Evolutionary conservation across 257 asterid species (phyloP), one percentile per base, ranked within the genome.

Genomic region (Penstemon davidsonii): DNA sequence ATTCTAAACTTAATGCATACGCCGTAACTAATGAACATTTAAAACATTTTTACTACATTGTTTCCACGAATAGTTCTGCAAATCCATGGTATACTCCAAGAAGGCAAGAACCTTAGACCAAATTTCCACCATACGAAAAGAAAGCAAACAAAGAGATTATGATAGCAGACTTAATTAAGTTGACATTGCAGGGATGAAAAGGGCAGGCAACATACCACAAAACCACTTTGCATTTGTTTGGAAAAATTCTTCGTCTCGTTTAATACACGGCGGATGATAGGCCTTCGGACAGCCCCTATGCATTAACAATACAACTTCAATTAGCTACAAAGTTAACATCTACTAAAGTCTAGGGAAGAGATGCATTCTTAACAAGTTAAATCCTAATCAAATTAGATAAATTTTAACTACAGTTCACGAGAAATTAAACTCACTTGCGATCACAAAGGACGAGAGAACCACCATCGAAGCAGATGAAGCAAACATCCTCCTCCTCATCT

Each of bases 231-330:
- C 83, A 74, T 83, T 88, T 38, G 96, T 84, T 51, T 79, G 80
- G 36, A 94, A 94, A 81, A 88, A 94, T 3, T 86, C 84, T 77
- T 91, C 96, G 10, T 91, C 96, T 43, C 99, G 84, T 86, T 94
- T 94, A 59, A 94, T 85, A 73, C 99, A 94, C 7, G 95, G 86
- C 9, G 96, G 90, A 72, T 94, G 99, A 67, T 94, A 94, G 7
- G 97, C 99, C 85, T 94, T 94, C 0, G 99, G 97, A 68, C 99
- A 94, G 6, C 96, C 97, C 96, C 99, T 94, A 61, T 49, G 50
- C 75, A 82, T 66, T 60, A 60, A 61, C 55, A 73, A 73, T 53
- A 69, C 7, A 63, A 60, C 60, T 12, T 59, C 40, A 65, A 50
- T 51, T 39, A 72, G 64, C 52, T 66, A 61, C 44, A 8, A 74